These are phyloP conservation scores for Tritrichomonas musculus DNA, from an alignment of 208 protist species.

Conservation along the genomic window DNA sequence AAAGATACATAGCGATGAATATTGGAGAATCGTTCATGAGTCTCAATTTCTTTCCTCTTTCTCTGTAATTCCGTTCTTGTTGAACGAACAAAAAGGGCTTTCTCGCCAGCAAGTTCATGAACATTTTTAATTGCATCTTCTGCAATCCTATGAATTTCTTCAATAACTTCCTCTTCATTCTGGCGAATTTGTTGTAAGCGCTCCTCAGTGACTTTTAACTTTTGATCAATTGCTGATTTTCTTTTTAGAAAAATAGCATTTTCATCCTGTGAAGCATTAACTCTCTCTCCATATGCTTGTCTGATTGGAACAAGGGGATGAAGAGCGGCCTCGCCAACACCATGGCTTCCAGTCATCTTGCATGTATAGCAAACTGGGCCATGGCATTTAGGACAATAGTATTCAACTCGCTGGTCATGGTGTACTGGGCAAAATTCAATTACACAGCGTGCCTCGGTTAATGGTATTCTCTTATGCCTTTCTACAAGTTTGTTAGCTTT, in stretches of 20 bases:
- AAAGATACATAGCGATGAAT: neutral
- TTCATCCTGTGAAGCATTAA: neutral
- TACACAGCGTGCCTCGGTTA: neutral
- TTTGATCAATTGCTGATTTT: neutral
- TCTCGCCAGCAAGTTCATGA: neutral
- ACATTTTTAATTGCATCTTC: neutral
- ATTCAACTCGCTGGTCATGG: neutral
- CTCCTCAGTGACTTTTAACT: neutral
- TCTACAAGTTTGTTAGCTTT: neutral
- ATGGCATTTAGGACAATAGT: neutral
- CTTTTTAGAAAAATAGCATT: neutral
- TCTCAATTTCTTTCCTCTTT: neutral
- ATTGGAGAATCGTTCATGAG: neutral
- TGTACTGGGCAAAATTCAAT: neutral
- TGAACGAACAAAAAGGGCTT: neutral
- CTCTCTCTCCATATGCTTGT: neutral
- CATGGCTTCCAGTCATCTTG: neutral
- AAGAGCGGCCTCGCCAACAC: neutral
- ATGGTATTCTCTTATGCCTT: neutral
- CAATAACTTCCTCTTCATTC: neutral
- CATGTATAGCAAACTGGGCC: neutral
- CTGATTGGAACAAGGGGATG: slow-evolving; percentile 17
- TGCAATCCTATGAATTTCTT: neutral
- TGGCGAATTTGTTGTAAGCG: neutral
- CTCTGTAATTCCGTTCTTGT: neutral